Base-by-base conservation (phyloP, 148 eudicot species). In the Rhododendron kiyosumense region DNA sequence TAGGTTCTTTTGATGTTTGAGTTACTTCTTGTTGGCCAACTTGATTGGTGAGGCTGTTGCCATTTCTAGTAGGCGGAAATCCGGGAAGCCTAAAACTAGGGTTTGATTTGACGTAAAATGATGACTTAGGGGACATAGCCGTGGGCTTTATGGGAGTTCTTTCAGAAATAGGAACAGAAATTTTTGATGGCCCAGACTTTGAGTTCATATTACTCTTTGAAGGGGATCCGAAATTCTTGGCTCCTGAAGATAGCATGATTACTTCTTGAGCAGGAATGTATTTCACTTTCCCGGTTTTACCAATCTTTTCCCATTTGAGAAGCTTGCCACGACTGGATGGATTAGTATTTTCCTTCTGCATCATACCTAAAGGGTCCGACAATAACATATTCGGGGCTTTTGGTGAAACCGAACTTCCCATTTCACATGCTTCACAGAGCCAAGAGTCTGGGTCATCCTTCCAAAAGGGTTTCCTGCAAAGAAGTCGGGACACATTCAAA, bases 341-440 rank as follows among this genome's bases (percentile, higher is more conserved):
- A 85, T 4, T 9, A 22, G 65, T 32, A 18, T 45, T 51, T 41
- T 30, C 38, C 32, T 30, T 54, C 30, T 26, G 30, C 59, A n/a
- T 22, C 46, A 7, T 41, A 5, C 36, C 75, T 15, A n/a, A 43
- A 41, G 57, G 20, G 30, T 63, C 28, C 17, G 84, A 38, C 73
- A 59, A 1, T 3, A 82, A 9, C 48, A 24, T n/a, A 14, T 26
- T 49, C 38, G 71, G 69, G 48, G 57, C 5, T 41, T 46, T 61
- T 22, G 38, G 85, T 59, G 85, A 76, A 5, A 48, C 34, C 59
- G 20, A 32, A 38, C 36, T 76, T 41, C 45, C 81, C 34, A 11
- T 52, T 41, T 61, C 57, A 86, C 92, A 89, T 51, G 61, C 88
- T 57, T 79, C 86, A 86, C 92, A 90, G 20, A 24, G 3, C 90